Evolutionary conservation across 2,329 filamentous ascomycete genomes (phyloP), one percentile per base, ranked within the genome.

Genomic region (Cryphonectria naterciae): DNA sequence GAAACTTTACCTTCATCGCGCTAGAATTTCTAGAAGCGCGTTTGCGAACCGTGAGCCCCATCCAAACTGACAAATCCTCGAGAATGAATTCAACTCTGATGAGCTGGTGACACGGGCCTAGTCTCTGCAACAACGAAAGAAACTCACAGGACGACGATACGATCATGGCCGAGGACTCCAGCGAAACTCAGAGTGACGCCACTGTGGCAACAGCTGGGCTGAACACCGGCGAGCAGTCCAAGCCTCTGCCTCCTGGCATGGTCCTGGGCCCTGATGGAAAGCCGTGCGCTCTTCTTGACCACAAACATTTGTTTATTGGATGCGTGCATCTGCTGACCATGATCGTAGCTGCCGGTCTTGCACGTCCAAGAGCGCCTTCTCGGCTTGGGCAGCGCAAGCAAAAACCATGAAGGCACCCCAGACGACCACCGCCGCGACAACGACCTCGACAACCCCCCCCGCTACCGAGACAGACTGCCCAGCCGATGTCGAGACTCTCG

Each of bases 401-500:
- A 87, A 84, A 70, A 76, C 81, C 13, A 80, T 84, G 63, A 83
- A 82, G 69, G 75, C 80, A 22, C 74, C 80, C 19, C 72, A 78
- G n/a, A 75, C 80, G 65, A 73, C 80, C 63, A 71, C 80, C 37
- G 74, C 80, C 67, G 78, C 77, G 32, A 74, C 79, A n/a, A 74
- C 79, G 49, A 71, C 76, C 8, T 70, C 77, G 5, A 70, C 80
- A 22, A 74, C 81, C 5, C 75, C 79, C 35, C 70, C 83, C 19
- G 77, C 81, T 7, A 68, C 82, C 10, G 70, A 83, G 5, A 70
- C 80, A 46, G 92, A 97, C 81, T 98, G 95, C 79, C 96, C 96
- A 0, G 92, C 96, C 1, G 95, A 98, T 79, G 93, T 98, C 74
- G 94, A 97, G 78, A 83, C 86, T 22, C 90, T 99, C 5, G 96